Conservation (phyloP, 1,284 basidiomycete species). For the Spongispora temasekensis region DNA sequence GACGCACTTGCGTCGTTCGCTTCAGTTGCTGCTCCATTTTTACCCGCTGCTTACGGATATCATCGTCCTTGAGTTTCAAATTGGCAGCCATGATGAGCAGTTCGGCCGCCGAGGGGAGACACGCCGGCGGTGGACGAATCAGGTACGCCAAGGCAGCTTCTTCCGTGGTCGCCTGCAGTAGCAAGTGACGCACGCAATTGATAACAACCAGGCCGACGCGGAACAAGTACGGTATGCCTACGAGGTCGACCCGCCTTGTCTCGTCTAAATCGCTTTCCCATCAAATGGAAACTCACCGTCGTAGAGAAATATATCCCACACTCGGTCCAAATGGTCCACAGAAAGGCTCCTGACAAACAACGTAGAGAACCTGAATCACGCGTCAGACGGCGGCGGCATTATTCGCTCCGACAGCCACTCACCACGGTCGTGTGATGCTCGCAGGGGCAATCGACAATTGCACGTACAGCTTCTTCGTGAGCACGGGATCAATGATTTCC, state of each 20-base stretch:
- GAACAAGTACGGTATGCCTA: slow-evolving; percentile 80
- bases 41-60: slow-evolving; percentile 70
- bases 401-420: slow-evolving; percentile 17
- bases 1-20: slow-evolving; percentile 51
- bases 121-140: slow-evolving; percentile 50
- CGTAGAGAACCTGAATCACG: slow-evolving; percentile 57
- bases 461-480: slow-evolving; percentile 69
- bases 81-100: slow-evolving; percentile 63
- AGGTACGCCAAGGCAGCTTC: slow-evolving; percentile 53
- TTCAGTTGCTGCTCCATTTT: slow-evolving; percentile 72
- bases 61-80: slow-evolving; percentile 81
- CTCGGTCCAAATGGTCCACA: slow-evolving; percentile 69
- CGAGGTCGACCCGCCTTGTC: slow-evolving; percentile 9
- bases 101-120: slow-evolving; percentile 58
- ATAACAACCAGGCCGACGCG: slow-evolving; percentile 79
- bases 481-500: slow-evolving; percentile 62
- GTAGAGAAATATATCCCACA: slow-evolving; percentile 88
- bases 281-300: slow-evolving; percentile 60
- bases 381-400: slow-evolving; percentile 1
- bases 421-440: slow-evolving; percentile 66
- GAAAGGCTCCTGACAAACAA: slow-evolving; percentile 83
- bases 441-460: slow-evolving; percentile 60
- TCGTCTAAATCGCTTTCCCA: not conserved
- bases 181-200: slow-evolving; percentile 58
- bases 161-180: slow-evolving; percentile 54